A percentile compares a stretch with the other conserved stretches of the same genome.
phyloP scores from a whole-genome alignment of 257 asterid genomes.

The Scutellaria barbata region DNA sequence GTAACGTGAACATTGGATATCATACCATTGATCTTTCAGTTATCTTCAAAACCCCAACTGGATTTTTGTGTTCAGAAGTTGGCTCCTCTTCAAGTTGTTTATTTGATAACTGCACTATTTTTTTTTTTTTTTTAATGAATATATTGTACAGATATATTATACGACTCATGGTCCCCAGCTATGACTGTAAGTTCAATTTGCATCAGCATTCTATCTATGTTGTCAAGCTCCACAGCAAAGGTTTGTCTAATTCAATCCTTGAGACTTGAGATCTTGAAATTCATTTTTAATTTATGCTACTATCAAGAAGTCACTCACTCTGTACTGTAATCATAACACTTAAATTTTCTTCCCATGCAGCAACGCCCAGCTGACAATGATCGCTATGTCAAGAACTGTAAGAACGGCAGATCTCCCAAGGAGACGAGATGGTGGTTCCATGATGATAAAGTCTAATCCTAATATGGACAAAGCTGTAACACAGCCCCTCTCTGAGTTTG shows the following conservation, averaged over 20 bases:
- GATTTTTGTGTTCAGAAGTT: not conserved
- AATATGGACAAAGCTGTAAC: conserved; percentile 37
- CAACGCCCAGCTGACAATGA: conserved; percentile 96
- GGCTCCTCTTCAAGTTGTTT: conserved; percentile 6
- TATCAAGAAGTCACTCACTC: not conserved
- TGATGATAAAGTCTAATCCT: conserved; percentile 86
- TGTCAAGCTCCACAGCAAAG: conserved; percentile 94
- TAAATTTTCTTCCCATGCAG: conserved; percentile 47
- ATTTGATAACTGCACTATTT: conserved; percentile 10
- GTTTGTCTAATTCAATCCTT: conserved; percentile 39
- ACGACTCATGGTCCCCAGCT: conserved; percentile 99
- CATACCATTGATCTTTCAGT: not conserved
- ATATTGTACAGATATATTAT: conserved; percentile 69
- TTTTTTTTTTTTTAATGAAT: not conserved
- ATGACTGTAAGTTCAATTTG: conserved; percentile 98
- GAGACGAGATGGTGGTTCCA: conserved; percentile 99
- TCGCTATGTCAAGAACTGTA: conserved; percentile 96
- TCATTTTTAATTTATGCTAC: not conserved
- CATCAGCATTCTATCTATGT: conserved; percentile 97
- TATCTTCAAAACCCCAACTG: conserved; percentile 7
- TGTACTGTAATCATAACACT: not conserved
- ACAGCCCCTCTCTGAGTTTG: conserved; percentile 28
- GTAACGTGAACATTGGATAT: not conserved
- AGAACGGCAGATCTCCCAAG: conserved; percentile 92
- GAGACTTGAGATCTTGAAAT: conserved; percentile 12